Evolutionary conservation across 495 filamentous ascomycete species (phyloP).

Genomic region (Daldinia decipiens): DNA sequence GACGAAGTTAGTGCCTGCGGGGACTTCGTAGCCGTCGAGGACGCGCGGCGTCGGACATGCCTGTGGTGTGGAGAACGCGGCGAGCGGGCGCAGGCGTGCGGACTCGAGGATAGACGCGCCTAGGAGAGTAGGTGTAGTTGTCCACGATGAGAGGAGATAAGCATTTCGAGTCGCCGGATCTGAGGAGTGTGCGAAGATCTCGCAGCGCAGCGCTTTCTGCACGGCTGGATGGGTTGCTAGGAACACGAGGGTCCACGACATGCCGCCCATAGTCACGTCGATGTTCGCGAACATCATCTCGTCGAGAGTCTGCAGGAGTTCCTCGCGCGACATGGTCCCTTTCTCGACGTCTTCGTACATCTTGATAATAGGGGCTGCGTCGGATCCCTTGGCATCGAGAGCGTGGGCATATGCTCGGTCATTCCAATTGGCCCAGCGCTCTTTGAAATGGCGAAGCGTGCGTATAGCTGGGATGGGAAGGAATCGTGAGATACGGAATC

Average conservation of each 20-base stretch:
- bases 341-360: neutral
- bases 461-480: neutral
- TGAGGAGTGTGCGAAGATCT: neutral
- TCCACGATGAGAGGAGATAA: neutral
- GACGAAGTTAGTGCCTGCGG: neutral
- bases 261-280: neutral
- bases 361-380: neutral
- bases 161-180: neutral
- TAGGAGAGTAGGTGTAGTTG: neutral
- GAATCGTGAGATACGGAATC: neutral
- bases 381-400: neutral
- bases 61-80: neutral
- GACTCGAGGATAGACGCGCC: neutral
- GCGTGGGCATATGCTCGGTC: neutral
- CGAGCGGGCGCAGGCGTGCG: neutral
- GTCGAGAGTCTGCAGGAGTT: neutral
- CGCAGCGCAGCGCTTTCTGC: neutral
- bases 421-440: neutral
- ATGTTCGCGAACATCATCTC: neutral
- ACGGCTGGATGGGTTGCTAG: neutral
- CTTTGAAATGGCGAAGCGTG: neutral
- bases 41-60: neutral
- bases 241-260: conserved; percentile 1
- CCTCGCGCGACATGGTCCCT: neutral
- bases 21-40: conserved; percentile 5